Percentiles rank a stretch among this genome's conserved stretches.
phyloP scores from a whole-genome alignment of 208 protist genomes.

The Crithidia bombi region DNA sequence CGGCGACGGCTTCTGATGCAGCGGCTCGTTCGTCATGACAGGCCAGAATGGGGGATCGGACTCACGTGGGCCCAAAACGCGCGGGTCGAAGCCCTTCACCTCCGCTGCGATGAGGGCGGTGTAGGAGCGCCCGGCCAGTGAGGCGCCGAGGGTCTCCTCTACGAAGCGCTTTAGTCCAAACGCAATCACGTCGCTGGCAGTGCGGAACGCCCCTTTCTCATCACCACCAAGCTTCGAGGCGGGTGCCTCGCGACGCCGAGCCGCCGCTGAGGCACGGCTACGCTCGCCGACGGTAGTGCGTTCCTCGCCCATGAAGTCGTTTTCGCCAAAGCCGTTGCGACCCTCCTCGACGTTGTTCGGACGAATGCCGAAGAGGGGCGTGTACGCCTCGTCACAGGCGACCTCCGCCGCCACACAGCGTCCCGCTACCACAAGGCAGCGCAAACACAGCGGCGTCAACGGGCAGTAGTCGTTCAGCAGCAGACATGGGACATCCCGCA shows the following conservation, averaged over 20 bases:
- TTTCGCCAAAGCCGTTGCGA: not conserved
- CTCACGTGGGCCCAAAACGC: slow-evolving; percentile 22
- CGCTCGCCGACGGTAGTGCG: slow-evolving; percentile 7
- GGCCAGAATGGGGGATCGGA: slow-evolving; percentile 33
- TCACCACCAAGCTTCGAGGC: not conserved
- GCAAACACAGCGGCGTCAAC: slow-evolving; percentile 40
- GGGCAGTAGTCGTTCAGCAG: slow-evolving; percentile 66
- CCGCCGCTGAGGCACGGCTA: slow-evolving; percentile 5
- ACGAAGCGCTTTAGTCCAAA: slow-evolving; percentile 50
- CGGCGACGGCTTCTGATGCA: slow-evolving; percentile 20
- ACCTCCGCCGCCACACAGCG: slow-evolving; percentile 68
- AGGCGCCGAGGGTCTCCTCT: slow-evolving; percentile 27
- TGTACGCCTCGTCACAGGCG: slow-evolving; percentile 45
- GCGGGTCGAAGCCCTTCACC: slow-evolving; percentile 42
- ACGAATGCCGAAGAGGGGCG: slow-evolving; percentile 42
- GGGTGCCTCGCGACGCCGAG: slow-evolving; percentile 4
- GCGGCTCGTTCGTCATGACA: slow-evolving; percentile 11
- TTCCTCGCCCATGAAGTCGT: not conserved
- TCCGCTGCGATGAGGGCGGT: slow-evolving; percentile 53
- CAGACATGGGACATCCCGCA: slow-evolving; percentile 55
- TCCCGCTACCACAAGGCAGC: slow-evolving; percentile 52
- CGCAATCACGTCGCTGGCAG: slow-evolving; percentile 38
- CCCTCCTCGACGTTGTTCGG: slow-evolving; percentile 19
- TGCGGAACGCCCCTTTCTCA: slow-evolving; percentile 1
- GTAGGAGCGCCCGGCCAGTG: slow-evolving; percentile 49